Conservation (phyloP, 108 stramenopile genomes). For the Nannochloropsis salina region DNA sequence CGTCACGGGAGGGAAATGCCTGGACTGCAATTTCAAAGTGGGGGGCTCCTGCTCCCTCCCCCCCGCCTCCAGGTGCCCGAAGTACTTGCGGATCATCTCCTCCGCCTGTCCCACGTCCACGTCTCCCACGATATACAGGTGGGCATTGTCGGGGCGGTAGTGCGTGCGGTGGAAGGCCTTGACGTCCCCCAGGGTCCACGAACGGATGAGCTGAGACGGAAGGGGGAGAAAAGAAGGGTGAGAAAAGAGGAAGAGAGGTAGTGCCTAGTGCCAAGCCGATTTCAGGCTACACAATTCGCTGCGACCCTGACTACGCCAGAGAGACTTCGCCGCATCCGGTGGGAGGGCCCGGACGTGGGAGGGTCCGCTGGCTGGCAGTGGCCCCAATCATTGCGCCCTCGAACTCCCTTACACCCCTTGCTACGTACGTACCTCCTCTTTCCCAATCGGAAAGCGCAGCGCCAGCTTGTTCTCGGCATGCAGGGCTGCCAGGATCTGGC, state of each 20-base stretch:
- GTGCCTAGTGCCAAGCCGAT: too few species aligned
- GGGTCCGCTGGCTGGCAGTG: neutral
- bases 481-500: slow-evolving; percentile 84
- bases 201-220: slow-evolving; percentile 62
- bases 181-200: slow-evolving; percentile 82
- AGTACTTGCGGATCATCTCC: slow-evolving; percentile 70
- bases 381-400: neutral
- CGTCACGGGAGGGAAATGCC: slow-evolving; percentile 57
- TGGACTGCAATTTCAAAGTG: slow-evolving; percentile 43
- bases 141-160: slow-evolving; percentile 95
- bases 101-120: slow-evolving; percentile 73
- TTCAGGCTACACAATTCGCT: too few species aligned
- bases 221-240: neutral
- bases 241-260: neutral
- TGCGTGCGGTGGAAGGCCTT: slow-evolving; percentile 89
- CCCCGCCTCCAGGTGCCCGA: slow-evolving; percentile 58
- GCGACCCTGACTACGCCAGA: too few species aligned
- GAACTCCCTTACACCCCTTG: neutral
- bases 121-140: slow-evolving; percentile 92
- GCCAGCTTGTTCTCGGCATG: slow-evolving; percentile 92
- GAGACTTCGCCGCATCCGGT: too few species aligned
- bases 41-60: slow-evolving; percentile 27
- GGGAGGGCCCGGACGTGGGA: neutral
- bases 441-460: slow-evolving; percentile 94
- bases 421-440: slow-evolving; percentile 59